Conservation (phyloP, 371 early-diverging fungal genomes). For the Mortierella sp. region DNA sequence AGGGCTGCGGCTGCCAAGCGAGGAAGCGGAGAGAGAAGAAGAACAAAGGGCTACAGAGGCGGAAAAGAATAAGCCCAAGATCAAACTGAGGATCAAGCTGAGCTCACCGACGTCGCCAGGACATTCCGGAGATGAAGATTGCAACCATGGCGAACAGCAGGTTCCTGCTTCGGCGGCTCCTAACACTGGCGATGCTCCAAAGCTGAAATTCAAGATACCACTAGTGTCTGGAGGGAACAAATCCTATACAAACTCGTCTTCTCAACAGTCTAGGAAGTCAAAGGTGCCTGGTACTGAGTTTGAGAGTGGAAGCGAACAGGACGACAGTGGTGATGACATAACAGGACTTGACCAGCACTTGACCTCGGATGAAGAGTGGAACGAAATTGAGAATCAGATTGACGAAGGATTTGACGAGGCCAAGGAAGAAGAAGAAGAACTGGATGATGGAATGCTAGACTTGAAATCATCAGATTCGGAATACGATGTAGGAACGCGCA, state of each 20-base stretch:
- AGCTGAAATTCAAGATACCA: constrained; percentile 27
- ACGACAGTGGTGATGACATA: constrained; percentile 9
- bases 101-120: constrained; percentile 29
- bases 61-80: constrained; percentile 18
- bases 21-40: constrained; percentile 13
- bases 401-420: constrained; percentile 33
- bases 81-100: constrained; percentile 47
- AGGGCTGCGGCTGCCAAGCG: not conserved
- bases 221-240: not conserved
- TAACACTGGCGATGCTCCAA: constrained; percentile 2
- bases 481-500: constrained; percentile 21
- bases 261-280: not conserved
- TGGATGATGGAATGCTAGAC: constrained; percentile 18
- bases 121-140: constrained; percentile 33
- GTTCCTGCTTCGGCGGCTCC: constrained; percentile 9
- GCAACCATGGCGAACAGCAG: constrained; percentile 13
- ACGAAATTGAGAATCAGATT: constrained; percentile 37
- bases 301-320: constrained; percentile 14
- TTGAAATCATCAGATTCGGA: constrained; percentile 39
- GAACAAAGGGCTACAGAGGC: not conserved
- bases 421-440: constrained; percentile 19
- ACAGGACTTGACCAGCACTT: constrained; percentile 2
- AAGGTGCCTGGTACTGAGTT: not conserved
- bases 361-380: constrained; percentile 44
- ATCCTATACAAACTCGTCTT: constrained; percentile 6